Conservation (phyloP, 495 filamentous ascomycete species). For the Daldinia decipiens region DNA sequence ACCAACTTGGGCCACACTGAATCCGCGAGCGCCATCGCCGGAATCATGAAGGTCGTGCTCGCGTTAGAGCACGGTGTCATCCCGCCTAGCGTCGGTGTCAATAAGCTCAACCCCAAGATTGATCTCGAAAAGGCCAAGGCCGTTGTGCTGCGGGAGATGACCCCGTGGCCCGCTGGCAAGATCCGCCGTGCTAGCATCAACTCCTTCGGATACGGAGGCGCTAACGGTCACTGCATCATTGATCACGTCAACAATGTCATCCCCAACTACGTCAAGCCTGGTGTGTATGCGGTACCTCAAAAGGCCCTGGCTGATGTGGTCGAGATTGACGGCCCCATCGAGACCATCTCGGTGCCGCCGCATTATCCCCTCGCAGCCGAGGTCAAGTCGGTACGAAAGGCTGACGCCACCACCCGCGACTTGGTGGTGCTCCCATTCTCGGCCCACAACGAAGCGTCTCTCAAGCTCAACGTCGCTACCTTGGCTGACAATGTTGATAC, state of each 20-base stretch:
- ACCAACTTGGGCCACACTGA: slow-evolving; percentile 57
- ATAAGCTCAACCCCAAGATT: slow-evolving; percentile 40
- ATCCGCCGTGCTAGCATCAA: slow-evolving; percentile 14
- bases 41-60: slow-evolving; percentile 57
- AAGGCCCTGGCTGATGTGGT: background rate
- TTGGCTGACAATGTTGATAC: slow-evolving; percentile 30
- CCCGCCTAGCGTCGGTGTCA: slow-evolving; percentile 52
- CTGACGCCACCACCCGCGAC: slow-evolving; percentile 10
- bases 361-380: background rate
- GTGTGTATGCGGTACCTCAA: background rate
- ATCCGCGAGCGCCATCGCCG: slow-evolving; percentile 52
- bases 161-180: slow-evolving; percentile 11
- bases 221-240: slow-evolving; percentile 25
- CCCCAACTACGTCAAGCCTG: slow-evolving; percentile 20
- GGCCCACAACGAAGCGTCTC: slow-evolving; percentile 47
- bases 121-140: slow-evolving; percentile 12
- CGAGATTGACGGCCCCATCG: background rate
- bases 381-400: background rate
- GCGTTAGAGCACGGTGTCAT: slow-evolving; percentile 57
- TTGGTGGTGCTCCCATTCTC: slow-evolving; percentile 45
- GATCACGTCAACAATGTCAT: slow-evolving; percentile 31
- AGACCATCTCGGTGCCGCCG: background rate
- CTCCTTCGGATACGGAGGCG: slow-evolving; percentile 20
- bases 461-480: slow-evolving; percentile 46
- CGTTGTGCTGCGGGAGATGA: slow-evolving; percentile 2